These are phyloP conservation scores for Xylariaceae sp. DNA, from an alignment of 2,329 filamentous ascomycete genomes.

Conservation along the genomic window DNA sequence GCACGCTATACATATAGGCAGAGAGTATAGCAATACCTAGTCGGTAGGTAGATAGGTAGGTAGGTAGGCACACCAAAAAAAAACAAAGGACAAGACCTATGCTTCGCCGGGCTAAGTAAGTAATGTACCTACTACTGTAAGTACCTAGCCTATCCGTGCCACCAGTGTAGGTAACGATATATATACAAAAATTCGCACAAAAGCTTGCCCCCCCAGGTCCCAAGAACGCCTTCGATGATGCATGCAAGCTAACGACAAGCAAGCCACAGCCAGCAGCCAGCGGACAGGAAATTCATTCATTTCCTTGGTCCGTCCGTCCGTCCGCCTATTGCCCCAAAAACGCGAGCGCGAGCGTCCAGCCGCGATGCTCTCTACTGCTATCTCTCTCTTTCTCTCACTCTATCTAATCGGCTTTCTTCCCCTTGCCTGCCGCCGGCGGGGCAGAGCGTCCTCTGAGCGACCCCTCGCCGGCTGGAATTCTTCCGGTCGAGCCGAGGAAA, in stretches of 20 bases:
- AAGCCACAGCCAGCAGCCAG: not conserved
- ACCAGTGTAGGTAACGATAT: too few species aligned
- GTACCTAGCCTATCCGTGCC: too few species aligned
- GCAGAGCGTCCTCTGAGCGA: conserved; percentile 42
- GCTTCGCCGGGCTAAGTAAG: too few species aligned
- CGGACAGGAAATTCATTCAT: not conserved
- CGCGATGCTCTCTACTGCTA: conserved; percentile 11
- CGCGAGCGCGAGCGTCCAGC: conserved; percentile 10
- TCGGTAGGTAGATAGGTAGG: too few species aligned
- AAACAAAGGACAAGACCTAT: too few species aligned
- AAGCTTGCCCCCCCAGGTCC: conserved; percentile 5
- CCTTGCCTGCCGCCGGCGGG: conserved; percentile 39
- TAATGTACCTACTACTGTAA: too few species aligned
- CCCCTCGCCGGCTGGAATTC: conserved; percentile 44
- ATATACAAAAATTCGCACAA: conserved; percentile 20
- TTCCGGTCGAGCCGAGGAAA: conserved; percentile 41
- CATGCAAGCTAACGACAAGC: conserved; percentile 25
- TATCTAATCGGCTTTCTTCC: conserved; percentile 49
- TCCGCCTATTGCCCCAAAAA: not conserved
- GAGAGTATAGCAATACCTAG: too few species aligned
- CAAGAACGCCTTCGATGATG: conserved; percentile 29
- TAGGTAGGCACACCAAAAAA: too few species aligned
- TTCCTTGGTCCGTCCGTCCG: too few species aligned
- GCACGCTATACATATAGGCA: too few species aligned
- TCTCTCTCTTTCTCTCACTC: not conserved